Evolutionary conservation across 306 rosid genomes (phyloP).

Genomic region (Dryas alaskensis): DNA sequence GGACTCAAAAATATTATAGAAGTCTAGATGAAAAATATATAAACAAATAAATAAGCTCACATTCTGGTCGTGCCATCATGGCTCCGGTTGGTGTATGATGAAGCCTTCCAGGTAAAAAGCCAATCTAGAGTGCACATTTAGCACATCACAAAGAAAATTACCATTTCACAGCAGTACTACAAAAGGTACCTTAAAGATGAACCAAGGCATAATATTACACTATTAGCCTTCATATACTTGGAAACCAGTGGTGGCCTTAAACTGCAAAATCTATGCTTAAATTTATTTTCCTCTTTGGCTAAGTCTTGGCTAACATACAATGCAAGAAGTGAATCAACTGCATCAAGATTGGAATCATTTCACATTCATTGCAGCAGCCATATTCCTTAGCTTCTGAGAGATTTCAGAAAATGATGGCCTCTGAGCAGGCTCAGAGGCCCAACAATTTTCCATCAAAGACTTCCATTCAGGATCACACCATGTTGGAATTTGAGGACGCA

Average conservation of each 20-base stretch:
- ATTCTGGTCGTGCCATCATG: constrained; percentile 28
- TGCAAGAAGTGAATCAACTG: constrained; percentile 33
- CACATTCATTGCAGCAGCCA: constrained; percentile 94
- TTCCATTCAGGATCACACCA: constrained; percentile 99
- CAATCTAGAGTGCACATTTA: constrained; percentile 14
- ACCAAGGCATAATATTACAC: constrained; percentile 44
- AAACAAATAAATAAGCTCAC: constrained; percentile 39
- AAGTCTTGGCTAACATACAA: constrained; percentile 43
- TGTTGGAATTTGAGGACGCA: constrained; percentile 87
- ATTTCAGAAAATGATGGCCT: constrained; percentile 96
- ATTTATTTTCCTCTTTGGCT: constrained; percentile 37
- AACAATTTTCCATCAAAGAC: constrained; percentile 88
- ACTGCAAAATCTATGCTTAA: constrained; percentile 44
- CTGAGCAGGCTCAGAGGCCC: constrained; percentile 80
- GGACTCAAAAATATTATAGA: no score
- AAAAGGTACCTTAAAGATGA: constrained; percentile 33
- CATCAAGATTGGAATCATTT: constrained; percentile 48
- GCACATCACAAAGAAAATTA: constrained; percentile 19
- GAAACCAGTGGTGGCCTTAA: constrained; percentile 44
- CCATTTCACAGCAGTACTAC: constrained; percentile 39
- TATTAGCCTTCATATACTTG: constrained; percentile 48
- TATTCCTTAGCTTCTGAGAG: constrained; percentile 91
- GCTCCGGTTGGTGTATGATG: constrained; percentile 14
- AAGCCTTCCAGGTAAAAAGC: constrained; percentile 23
- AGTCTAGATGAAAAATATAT: background rate